These are phyloP conservation scores for Hippophae tibetana DNA, from an alignment of 306 rosid species.

Conservation along the genomic window DNA sequence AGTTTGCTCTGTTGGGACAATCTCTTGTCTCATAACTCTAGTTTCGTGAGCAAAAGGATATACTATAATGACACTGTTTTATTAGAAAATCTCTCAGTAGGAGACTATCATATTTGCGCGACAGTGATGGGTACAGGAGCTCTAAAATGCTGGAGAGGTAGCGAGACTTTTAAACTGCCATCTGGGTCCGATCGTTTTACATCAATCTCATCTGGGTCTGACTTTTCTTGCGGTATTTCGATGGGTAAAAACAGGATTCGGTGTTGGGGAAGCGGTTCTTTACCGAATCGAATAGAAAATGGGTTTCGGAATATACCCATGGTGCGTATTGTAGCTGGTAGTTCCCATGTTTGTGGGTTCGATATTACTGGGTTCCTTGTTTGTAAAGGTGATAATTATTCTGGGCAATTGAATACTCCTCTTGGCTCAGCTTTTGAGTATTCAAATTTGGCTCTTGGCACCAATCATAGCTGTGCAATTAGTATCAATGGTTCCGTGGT, in stretches of 20 bases:
- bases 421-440: constrained; percentile 26
- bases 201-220: constrained; percentile 74
- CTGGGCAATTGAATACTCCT: constrained; percentile 51
- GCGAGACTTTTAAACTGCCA: constrained; percentile 1
- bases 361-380: constrained; percentile 44
- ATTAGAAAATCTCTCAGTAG: constrained; percentile 54
- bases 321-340: constrained; percentile 51
- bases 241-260: constrained; percentile 18
- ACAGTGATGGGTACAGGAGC: constrained; percentile 30
- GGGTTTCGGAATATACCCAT: constrained; percentile 45
- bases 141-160: constrained; percentile 52
- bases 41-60: constrained; percentile 31
- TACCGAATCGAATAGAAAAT: constrained; percentile 25
- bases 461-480: constrained; percentile 57
- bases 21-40: constrained; percentile 1
- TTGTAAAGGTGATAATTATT: constrained; percentile 47
- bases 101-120: constrained; percentile 60
- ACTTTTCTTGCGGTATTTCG: constrained; percentile 70
- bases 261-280: constrained; percentile 50
- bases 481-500: constrained; percentile 42
- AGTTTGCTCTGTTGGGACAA: constrained; percentile 51
- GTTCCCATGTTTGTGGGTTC: constrained; percentile 63
- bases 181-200: constrained; percentile 26
- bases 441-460: constrained; percentile 51
- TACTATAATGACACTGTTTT: constrained; percentile 25